These are phyloP conservation scores for Colletotrichum tropicale DNA, from an alignment of 2,329 filamentous ascomycete genomes.

Conservation along the genomic window DNA sequence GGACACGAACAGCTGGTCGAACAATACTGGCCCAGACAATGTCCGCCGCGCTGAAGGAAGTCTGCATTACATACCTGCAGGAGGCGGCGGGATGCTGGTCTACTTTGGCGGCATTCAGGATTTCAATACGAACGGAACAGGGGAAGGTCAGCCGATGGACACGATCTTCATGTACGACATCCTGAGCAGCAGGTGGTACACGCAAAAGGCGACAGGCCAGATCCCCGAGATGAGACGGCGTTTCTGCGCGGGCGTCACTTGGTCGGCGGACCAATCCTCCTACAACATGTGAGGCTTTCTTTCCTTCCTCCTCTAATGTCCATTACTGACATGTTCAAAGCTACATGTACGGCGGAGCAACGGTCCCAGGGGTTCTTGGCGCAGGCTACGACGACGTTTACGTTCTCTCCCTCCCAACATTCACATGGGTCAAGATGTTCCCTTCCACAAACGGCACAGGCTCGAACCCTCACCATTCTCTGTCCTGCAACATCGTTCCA, in stretches of 20 bases:
- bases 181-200: conserved; percentile 63
- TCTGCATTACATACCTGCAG: conserved; percentile 64
- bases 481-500: conserved; percentile 61
- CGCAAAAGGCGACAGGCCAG: conserved; percentile 58
- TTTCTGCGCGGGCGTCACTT: conserved; percentile 66
- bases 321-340: conserved; percentile 34
- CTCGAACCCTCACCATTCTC: conserved; percentile 54
- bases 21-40: conserved; percentile 58
- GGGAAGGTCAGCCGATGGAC: conserved; percentile 48
- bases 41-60: conserved; percentile 61
- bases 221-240: conserved; percentile 57
- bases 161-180: conserved; percentile 66
- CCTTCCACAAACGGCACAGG: conserved; percentile 43
- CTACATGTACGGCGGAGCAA: conserved; percentile 65
- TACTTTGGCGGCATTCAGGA: conserved; percentile 67
- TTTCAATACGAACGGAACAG: conserved; percentile 48
- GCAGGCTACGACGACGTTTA: conserved; percentile 66
- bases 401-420: conserved; percentile 65
- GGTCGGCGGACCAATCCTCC: conserved; percentile 62
- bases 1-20: conserved; percentile 54
- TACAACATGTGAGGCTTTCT: conserved; percentile 64
- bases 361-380: conserved; percentile 43
- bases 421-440: conserved; percentile 65
- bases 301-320: not conserved
- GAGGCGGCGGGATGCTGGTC: conserved; percentile 62